phyloP scores from a whole-genome alignment of 495 filamentous ascomycete species.

The Penicillium pancosmium region DNA sequence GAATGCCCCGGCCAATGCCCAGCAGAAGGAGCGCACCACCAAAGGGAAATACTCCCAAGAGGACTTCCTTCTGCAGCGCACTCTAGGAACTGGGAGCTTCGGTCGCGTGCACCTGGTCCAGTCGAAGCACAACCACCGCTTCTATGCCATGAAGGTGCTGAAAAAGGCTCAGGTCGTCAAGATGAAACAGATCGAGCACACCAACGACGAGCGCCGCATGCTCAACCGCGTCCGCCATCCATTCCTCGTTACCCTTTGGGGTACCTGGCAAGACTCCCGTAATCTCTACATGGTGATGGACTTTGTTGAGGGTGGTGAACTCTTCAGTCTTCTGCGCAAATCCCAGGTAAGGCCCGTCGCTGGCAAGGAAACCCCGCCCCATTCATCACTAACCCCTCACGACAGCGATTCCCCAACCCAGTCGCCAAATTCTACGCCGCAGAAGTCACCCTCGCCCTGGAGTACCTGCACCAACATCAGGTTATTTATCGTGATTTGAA shows the following conservation, averaged over 20 bases:
- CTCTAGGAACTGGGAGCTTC: conserved; percentile 95
- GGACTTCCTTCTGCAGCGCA: conserved; percentile 87
- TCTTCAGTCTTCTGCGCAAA: conserved; percentile 93
- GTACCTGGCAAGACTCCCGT: conserved; percentile 92
- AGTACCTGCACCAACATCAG: conserved; percentile 92
- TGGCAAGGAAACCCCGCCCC: conserved; percentile 1
- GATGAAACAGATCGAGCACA: conserved; percentile 99
- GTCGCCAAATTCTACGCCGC: conserved; percentile 99
- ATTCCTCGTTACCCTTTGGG: conserved; percentile 97
- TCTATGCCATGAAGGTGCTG: conserved; percentile 96
- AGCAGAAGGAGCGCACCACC: conserved; percentile 62
- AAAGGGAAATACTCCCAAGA: conserved; percentile 96
- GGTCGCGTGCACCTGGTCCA: conserved; percentile 95
- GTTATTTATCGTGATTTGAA: conserved; percentile 99
- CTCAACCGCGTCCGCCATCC: conserved; percentile 93
- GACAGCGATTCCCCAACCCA: conserved; percentile 94
- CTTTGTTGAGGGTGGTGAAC: conserved; percentile 97
- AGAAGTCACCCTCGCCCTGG: conserved; percentile 91
- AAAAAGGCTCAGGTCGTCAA: conserved; percentile 99
- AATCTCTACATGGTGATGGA: conserved; percentile 99
- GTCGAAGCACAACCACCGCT: conserved; percentile 94
- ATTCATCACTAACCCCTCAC: neutral
- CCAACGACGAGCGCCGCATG: conserved; percentile 96
- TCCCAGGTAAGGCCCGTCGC: conserved; percentile 74
- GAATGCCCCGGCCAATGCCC: conserved; percentile 21